Conservation (phyloP, 768 basidiomycete species). For the Rhodotorula graminis region DNA sequence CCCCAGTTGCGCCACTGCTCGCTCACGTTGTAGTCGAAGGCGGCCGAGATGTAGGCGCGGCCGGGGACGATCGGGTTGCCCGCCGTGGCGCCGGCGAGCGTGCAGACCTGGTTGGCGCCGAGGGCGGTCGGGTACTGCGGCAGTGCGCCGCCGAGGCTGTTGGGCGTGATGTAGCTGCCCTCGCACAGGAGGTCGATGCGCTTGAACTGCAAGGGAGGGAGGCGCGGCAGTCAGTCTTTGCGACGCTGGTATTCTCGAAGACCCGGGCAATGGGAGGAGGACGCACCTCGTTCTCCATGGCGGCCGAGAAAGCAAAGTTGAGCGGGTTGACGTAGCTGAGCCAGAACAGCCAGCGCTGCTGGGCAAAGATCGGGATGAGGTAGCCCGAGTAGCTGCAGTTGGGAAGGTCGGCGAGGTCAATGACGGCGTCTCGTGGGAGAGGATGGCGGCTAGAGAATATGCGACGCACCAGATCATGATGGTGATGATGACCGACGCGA, state of each 20-base stretch:
- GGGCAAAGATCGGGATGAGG: constrained; percentile 59
- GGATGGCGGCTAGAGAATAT: too few species aligned
- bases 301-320: constrained; percentile 67
- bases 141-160: constrained; percentile 56
- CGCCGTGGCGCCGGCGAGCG: constrained; percentile 60
- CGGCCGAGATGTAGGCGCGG: constrained; percentile 61
- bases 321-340: constrained; percentile 43
- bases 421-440: too few species aligned
- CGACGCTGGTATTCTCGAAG: not conserved
- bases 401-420: not conserved
- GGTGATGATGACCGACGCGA: constrained; percentile 65
- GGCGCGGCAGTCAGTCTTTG: not conserved
- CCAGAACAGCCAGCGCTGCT: constrained; percentile 73
- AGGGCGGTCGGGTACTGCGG: constrained; percentile 60
- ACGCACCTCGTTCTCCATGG: constrained; percentile 70
- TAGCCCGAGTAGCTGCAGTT: constrained; percentile 44
- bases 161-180: constrained; percentile 62
- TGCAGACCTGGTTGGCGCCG: constrained; percentile 69
- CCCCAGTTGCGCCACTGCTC: constrained; percentile 60
- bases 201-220: constrained; percentile 44
- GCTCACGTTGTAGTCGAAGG: constrained; percentile 50
- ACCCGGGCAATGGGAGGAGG: not conserved
- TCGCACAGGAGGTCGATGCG: constrained; percentile 58
- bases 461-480: constrained; percentile 64
- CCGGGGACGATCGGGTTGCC: constrained; percentile 56